Conservation (phyloP, 345 rosid species). For the Atalantia buxifolia region DNA sequence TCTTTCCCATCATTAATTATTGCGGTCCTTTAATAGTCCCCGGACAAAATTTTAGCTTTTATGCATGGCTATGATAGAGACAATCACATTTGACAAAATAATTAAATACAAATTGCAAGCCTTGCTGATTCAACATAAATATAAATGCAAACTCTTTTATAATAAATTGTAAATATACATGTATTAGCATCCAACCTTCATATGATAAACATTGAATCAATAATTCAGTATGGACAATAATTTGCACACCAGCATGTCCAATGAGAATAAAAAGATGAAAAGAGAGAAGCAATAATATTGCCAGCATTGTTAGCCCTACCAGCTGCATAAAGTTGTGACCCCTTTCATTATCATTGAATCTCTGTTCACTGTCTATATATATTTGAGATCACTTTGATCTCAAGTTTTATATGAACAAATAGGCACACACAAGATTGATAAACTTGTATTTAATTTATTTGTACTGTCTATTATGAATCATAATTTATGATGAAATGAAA, state of each 20-base stretch:
- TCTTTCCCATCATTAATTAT: too few species aligned
- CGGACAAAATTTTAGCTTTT: background rate
- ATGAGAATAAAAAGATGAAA: background rate
- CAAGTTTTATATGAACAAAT: too few species aligned
- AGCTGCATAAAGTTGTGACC: background rate
- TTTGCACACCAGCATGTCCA: background rate
- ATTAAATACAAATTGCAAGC: background rate
- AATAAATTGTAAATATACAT: too few species aligned
- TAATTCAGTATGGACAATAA: background rate
- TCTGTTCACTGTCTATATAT: too few species aligned
- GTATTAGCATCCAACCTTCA: background rate
- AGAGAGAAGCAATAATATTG: background rate
- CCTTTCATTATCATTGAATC: too few species aligned
- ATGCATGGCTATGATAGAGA: background rate
- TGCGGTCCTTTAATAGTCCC: background rate
- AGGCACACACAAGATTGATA: too few species aligned
- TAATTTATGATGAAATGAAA: too few species aligned
- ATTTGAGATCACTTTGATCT: too few species aligned
- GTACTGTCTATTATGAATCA: too few species aligned
- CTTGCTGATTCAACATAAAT: background rate
- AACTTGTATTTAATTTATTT: too few species aligned
- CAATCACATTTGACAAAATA: background rate
- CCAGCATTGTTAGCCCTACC: background rate
- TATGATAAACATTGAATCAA: too few species aligned
- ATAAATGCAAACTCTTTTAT: too few species aligned